These are phyloP conservation scores for Theileria sp. DNA, from an alignment of 169 alveolate species.

Conservation along the genomic window DNA sequence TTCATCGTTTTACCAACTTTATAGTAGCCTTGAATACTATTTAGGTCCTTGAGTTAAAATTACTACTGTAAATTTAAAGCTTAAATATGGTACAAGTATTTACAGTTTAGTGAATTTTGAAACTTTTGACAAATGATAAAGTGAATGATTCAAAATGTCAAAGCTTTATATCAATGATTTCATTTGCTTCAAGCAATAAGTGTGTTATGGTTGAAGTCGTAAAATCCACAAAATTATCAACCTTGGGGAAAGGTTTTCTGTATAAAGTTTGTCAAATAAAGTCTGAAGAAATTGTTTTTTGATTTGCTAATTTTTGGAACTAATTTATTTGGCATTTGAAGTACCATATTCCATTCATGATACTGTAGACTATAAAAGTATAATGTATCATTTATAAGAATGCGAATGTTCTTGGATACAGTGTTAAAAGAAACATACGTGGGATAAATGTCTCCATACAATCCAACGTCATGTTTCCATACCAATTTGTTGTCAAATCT, in stretches of 20 bases:
- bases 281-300: background rate
- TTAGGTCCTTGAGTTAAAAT: background rate
- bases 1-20: background rate
- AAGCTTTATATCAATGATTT: background rate
- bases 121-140: background rate
- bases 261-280: too few relatives aligned
- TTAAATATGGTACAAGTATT: background rate
- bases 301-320: background rate
- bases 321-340: background rate
- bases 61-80: too few relatives aligned
- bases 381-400: background rate
- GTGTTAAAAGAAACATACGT: background rate
- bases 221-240: background rate
- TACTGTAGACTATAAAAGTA: background rate
- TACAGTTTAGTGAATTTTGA: background rate
- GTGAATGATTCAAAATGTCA: background rate
- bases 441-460: background rate
- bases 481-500: background rate
- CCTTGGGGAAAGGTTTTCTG: background rate
- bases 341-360: background rate
- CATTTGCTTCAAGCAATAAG: background rate
- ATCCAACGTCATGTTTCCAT: background rate
- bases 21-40: background rate
- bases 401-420: background rate
- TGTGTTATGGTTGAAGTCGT: background rate